phyloP scores from a whole-genome alignment of 2,329 filamentous ascomycete genomes.

The Aphanoascus verrucosus region DNA sequence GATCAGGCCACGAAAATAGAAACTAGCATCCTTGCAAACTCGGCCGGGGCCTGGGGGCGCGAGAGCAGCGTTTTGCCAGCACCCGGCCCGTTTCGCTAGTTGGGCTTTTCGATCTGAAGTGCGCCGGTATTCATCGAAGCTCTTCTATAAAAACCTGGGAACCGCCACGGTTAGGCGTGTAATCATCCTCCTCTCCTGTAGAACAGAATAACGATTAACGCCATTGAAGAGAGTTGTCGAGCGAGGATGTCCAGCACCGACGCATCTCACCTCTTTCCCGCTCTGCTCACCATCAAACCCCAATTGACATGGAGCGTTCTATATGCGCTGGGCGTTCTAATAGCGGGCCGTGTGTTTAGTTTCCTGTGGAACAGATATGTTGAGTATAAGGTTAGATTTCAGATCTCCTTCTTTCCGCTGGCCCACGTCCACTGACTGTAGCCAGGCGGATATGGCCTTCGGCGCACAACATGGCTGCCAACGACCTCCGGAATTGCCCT shows the following conservation, averaged over 20 bases:
- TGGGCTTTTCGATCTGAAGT: neutral
- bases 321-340: neutral
- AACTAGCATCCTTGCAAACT: too few relatives aligned
- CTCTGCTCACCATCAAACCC: neutral
- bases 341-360: neutral
- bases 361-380: neutral
- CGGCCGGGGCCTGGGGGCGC: too few relatives aligned
- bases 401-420: too few relatives aligned
- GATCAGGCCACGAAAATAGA: neutral
- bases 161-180: too few relatives aligned
- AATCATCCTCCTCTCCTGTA: neutral
- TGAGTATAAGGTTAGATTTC: neutral
- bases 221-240: neutral
- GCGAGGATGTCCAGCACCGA: neutral
- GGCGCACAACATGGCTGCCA: constrained; percentile 19
- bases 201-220: neutral
- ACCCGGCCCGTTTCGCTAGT: neutral
- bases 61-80: neutral
- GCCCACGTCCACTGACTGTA: neutral
- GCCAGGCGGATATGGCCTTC: neutral
- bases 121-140: neutral
- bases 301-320: neutral
- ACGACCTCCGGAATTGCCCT: constrained; percentile 25
- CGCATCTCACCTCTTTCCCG: neutral
- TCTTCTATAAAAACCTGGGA: too few relatives aligned